Base-by-base conservation (phyloP, 768 basidiomycete species). In the Suillus sp. region DNA sequence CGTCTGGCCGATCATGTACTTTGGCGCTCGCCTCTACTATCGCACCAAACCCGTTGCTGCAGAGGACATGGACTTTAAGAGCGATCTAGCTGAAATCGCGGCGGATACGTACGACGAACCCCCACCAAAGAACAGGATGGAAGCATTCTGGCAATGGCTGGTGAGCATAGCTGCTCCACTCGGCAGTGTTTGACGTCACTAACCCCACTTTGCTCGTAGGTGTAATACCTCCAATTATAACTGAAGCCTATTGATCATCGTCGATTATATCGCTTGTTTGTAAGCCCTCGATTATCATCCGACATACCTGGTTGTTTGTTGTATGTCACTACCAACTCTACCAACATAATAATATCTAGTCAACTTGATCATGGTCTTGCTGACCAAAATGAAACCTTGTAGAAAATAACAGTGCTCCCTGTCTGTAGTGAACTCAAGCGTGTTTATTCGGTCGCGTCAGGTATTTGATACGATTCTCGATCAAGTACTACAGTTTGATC, bases 1-100 rank as follows among this genome's bases (percentile, higher is more conserved):
- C n/a, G 60, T 88, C 37, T 93, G 95, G 86, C 92, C 93, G 22
- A 59, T 95, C 57, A 71, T 96, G 42, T 96, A 91, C 75, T 9
- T 81, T 42, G 81, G 75, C 20, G 84, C 87, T 64, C 85, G 84
- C 69, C 64, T 89, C 45, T 82, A 79, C 72, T 65, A 72, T 48
- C 62, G 65, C 45, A 0, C 25, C 4, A 71, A 76, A 42, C 63
- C 67, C 13, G 65, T 75, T 37, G 67, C 59, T 38, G 66, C 87
- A 0, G 70, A 81, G 25, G 86, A 96, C 40, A 95, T 98, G 92
- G 96, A 97, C 77, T 95, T 96, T 71, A 77, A 87, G 48, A 81
- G 83, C 6, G 85, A 88, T 64, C 79, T 91, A 61, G 86, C 83
- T 40, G 84, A 89, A 70, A 87, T 92, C 51, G 88, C 88, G 69